Conservation (phyloP, 176 grass and related monocot genomes). For the Triticum monococcum region DNA sequence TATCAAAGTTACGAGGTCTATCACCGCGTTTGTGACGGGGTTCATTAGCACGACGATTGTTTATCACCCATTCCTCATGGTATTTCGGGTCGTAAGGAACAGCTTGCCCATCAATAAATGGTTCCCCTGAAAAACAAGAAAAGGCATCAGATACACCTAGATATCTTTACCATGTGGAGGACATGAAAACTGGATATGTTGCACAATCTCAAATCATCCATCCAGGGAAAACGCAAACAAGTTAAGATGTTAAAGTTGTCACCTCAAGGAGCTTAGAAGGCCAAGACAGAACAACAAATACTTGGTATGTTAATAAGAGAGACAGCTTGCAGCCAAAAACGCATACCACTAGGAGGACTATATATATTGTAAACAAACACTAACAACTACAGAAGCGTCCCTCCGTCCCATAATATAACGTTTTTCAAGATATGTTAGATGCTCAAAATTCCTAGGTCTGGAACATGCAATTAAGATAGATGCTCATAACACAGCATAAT, state of each 20-base stretch:
- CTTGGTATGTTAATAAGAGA: not conserved
- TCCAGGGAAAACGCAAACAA: not conserved
- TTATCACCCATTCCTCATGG: constrained; percentile 87
- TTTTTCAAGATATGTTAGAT: too few relatives aligned
- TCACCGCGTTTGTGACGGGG: constrained; percentile 52
- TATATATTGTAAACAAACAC: not conserved
- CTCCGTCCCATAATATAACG: too few relatives aligned
- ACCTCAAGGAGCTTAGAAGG: not conserved
- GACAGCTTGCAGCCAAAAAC: not conserved
- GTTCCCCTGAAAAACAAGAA: constrained; percentile 59
- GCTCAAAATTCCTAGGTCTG: not conserved
- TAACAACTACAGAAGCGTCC: not conserved
- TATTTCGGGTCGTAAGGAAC: constrained; percentile 84
- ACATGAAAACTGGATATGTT: not conserved
- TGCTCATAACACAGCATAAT: not conserved
- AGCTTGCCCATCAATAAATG: constrained; percentile 80
- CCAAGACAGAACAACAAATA: not conserved
- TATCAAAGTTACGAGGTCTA: constrained; percentile 70
- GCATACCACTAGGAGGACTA: not conserved
- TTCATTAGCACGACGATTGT: constrained; percentile 55
- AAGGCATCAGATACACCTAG: not conserved
- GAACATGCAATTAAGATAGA: not conserved
- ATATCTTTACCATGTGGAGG: not conserved
- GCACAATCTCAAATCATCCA: not conserved
- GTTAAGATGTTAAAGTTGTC: not conserved